Conservation (phyloP, 2,329 filamentous ascomycete species). For the Aureobasidium sp. region DNA sequence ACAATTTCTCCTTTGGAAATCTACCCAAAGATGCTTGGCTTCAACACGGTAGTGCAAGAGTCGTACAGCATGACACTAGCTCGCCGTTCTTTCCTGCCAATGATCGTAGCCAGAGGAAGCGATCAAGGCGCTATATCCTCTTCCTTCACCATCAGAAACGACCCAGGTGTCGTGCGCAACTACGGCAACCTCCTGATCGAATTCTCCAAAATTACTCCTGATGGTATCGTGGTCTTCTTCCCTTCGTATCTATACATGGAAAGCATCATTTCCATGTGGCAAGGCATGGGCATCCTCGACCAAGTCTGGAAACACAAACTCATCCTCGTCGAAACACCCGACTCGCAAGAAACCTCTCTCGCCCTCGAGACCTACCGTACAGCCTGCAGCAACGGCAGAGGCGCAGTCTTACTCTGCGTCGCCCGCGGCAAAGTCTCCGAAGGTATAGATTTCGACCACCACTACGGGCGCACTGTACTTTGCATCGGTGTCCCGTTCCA, state of each 20-base stretch:
- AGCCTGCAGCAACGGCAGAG: constrained; percentile 93
- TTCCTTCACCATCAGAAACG: constrained; percentile 89
- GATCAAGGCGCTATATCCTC: constrained; percentile 92
- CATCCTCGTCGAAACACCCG: constrained; percentile 93
- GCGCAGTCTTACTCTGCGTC: constrained; percentile 87
- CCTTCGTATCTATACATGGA: constrained; percentile 99
- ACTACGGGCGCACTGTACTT: constrained; percentile 90
- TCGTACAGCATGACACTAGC: constrained; percentile 97
- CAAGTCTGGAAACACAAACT: constrained; percentile 99
- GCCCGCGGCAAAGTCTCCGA: constrained; percentile 95
- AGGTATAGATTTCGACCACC: constrained; percentile 98
- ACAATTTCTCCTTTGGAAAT: constrained; percentile 96
- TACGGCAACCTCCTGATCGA: constrained; percentile 91
- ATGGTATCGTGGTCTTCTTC: constrained; percentile 98
- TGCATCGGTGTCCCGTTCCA: constrained; percentile 98
- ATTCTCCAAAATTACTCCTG: constrained; percentile 91
- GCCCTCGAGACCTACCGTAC: constrained; percentile 95
- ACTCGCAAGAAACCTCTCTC: constrained; percentile 92
- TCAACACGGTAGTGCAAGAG: constrained; percentile 86
- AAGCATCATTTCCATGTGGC: constrained; percentile 98
- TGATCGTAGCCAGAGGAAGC: constrained; percentile 93
- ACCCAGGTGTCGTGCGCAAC: constrained; percentile 93
- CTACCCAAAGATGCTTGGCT: constrained; percentile 98
- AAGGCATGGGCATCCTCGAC: constrained; percentile 95
- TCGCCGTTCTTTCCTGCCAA: constrained; percentile 87